Conservation (phyloP, 192 early-diverging fungal genomes). For the Podila clonocystis region DNA sequence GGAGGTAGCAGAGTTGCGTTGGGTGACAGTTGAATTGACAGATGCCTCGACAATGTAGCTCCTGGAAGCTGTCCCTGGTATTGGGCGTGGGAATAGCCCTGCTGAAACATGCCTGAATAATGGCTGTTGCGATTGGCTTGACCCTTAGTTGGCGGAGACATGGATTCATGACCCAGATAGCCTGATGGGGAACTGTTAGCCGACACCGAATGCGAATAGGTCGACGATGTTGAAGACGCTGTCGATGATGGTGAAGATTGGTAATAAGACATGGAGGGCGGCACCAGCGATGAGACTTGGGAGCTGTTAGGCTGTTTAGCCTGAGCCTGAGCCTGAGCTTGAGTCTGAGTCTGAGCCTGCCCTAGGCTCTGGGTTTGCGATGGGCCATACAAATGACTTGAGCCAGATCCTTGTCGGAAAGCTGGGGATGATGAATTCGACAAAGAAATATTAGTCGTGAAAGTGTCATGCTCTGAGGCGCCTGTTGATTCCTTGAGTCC, state of each 20-base stretch:
- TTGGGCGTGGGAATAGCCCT: constrained; percentile 31
- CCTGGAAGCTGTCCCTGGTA: constrained; percentile 40
- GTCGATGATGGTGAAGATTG: neutral
- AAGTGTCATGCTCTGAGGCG: neutral
- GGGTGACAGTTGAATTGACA: constrained; percentile 46
- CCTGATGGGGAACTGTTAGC: neutral
- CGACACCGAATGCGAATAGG: constrained; percentile 1
- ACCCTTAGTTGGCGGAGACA: constrained; percentile 7
- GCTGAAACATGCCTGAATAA: constrained; percentile 37
- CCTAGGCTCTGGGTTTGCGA: neutral
- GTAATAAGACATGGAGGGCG: neutral
- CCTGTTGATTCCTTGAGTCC: neutral
- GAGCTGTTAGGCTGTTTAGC: neutral
- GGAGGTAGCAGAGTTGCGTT: constrained; percentile 29
- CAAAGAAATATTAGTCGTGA: neutral
- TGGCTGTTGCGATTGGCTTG: constrained; percentile 17
- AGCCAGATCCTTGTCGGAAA: neutral
- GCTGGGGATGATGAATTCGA: neutral
- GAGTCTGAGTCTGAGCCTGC: neutral
- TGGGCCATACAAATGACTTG: neutral
- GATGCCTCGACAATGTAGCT: constrained; percentile 35
- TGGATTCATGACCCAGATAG: neutral
- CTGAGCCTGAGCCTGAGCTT: neutral
- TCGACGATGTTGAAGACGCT: neutral
- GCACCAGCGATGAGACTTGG: neutral